Base-by-base conservation (phyloP, 352 stramenopile species). In the Pythium plurisporium region DNA sequence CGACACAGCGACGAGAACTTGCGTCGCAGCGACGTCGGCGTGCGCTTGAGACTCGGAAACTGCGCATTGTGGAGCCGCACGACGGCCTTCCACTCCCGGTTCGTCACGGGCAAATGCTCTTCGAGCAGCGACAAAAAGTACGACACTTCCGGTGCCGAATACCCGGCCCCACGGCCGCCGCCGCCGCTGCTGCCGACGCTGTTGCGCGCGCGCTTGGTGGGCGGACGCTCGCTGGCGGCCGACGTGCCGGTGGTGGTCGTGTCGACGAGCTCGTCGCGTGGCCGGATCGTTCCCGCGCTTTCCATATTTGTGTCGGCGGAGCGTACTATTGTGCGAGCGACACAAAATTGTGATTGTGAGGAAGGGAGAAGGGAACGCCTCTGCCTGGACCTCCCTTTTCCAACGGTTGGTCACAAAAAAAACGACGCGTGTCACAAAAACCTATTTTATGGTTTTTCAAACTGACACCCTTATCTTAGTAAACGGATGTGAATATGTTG, bases 81-180 rank as follows among this genome's bases (percentile, higher is more conserved):
- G 40, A 64, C 33, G 12, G 57, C 47, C 20, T 57, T 57, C 57
- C 57, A 64, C 33, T 64, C 57, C 38, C 42, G 38, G 40, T 48
- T 44, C 3, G 57, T 43, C 30, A 64, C 57, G 23, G 57, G 57
- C 57, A 64, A 30, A 29, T 59, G 48, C 33, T 58, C 40, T 19
- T 64, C 57, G 20, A 64, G 25, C 8, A 64, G 41, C 57, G 57
- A 58, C 22, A 64, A 26, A 33, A 58, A 64, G 43, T 44, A 59
- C 30, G 57, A 58, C 17, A 64, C 34, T 47, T 64, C 57, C 3
- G 47, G 47, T 14, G 57, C 26, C 27, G 57, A 64, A 33, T 64
- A 64, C 19, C 57, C 57, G 22, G 57, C 57, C 23, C 57, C 57
- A 9, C 57, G 57, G 23, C 57, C 56, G 20, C 48, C 45, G 17